Conservation (phyloP, 306 rosid species). For the Malus sieversii region DNA sequence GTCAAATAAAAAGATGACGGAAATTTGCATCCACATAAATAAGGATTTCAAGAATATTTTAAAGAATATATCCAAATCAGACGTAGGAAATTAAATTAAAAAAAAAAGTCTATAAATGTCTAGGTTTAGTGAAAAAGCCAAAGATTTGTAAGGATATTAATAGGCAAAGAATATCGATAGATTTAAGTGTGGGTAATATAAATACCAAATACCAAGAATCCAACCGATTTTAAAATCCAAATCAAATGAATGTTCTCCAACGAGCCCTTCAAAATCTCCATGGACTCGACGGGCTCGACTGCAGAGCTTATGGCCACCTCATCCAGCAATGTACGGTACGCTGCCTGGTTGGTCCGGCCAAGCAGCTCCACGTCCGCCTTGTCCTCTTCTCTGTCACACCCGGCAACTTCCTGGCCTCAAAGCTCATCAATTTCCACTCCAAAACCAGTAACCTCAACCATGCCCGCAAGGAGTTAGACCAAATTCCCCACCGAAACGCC, state of each 20-base stretch:
- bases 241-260: conserved; percentile 43
- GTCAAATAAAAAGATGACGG: too few species aligned
- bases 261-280: conserved; percentile 17
- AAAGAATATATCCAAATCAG: too few species aligned
- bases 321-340: conserved; percentile 54
- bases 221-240: too few species aligned
- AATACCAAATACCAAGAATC: too few species aligned
- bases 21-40: too few species aligned
- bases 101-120: too few species aligned
- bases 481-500: conserved; percentile 38
- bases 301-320: conserved; percentile 52
- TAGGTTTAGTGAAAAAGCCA: too few species aligned
- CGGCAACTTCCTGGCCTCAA: conserved; percentile 71
- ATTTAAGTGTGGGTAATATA: too few species aligned
- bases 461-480: conserved; percentile 69
- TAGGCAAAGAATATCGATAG: too few species aligned
- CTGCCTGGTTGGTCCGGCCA: conserved; percentile 49
- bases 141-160: too few species aligned
- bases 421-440: conserved; percentile 54
- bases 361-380: conserved; percentile 80
- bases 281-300: conserved; percentile 31
- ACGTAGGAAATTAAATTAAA: too few species aligned
- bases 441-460: conserved; percentile 30
- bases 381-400: conserved; percentile 53
- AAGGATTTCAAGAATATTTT: too few species aligned